Percentiles rank a stretch among this genome's conserved stretches.
These are phyloP conservation scores for Echium plantagineum DNA, from an alignment of 257 asterid genomes.

Conservation along the genomic window DNA sequence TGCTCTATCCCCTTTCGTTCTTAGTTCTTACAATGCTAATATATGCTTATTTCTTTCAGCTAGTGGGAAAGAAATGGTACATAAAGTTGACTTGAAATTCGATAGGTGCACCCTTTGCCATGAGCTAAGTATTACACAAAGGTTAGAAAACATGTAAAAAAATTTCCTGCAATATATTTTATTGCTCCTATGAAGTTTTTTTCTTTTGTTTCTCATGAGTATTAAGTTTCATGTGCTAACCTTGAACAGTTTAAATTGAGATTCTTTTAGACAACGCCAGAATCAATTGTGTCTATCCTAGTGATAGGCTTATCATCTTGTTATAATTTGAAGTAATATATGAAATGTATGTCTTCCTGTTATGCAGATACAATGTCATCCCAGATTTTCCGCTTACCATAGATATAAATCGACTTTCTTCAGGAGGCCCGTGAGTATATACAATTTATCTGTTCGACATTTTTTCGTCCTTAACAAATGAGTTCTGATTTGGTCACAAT, in stretches of 20 bases:
- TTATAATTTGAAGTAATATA: no score
- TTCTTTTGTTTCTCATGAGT: no score
- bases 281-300: no score
- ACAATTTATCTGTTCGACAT: neutral
- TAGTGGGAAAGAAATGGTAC: conserved; percentile 46
- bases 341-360: no score
- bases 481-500: neutral
- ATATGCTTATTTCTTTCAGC: conserved; percentile 17
- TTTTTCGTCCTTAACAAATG: neutral
- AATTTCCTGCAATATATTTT: neutral
- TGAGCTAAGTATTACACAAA: conserved; percentile 48
- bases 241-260: no score
- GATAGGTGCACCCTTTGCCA: conserved; percentile 53
- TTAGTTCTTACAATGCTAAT: neutral
- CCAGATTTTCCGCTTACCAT: conserved; percentile 51
- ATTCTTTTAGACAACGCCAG: no score
- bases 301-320: no score
- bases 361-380: conserved; percentile 48
- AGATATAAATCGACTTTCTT: conserved; percentile 35
- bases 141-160: conserved; percentile 11
- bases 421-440: conserved; percentile 54
- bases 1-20: neutral
- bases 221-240: no score
- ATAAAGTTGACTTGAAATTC: conserved; percentile 47
- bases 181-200: neutral